These are phyloP conservation scores for Chalara sp. DNA, from an alignment of 2,329 filamentous ascomycete species.

Conservation along the genomic window DNA sequence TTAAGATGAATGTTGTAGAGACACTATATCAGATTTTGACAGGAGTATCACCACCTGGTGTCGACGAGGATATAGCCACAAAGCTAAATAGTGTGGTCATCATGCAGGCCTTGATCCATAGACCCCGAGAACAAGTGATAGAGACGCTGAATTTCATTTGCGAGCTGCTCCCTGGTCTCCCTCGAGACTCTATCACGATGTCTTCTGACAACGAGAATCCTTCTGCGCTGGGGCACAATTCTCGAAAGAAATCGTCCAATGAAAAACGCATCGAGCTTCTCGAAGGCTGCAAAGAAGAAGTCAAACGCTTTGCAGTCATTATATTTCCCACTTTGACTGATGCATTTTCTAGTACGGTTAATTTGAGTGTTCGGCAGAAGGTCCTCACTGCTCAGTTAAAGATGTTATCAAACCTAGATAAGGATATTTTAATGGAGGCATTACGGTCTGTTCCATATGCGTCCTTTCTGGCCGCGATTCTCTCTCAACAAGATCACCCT, in stretches of 20 bases:
- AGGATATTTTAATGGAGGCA: slow-evolving; percentile 75
- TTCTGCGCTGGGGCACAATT: slow-evolving; percentile 35
- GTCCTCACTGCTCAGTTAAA: slow-evolving; percentile 94
- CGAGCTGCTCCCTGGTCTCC: slow-evolving; percentile 77
- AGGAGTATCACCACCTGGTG: slow-evolving; percentile 82
- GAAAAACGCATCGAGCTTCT: slow-evolving; percentile 79
- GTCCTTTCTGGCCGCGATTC: slow-evolving; percentile 88
- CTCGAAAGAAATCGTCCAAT: slow-evolving; percentile 52
- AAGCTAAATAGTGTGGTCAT: slow-evolving; percentile 96
- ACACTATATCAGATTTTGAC: slow-evolving; percentile 96
- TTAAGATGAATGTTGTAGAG: slow-evolving; percentile 96
- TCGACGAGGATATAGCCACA: slow-evolving; percentile 67
- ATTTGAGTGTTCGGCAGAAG: slow-evolving; percentile 88
- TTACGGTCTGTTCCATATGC: slow-evolving; percentile 86
- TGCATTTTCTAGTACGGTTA: slow-evolving; percentile 96
- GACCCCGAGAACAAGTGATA: slow-evolving; percentile 90
- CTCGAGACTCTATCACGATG: slow-evolving; percentile 42
- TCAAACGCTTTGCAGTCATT: slow-evolving; percentile 88
- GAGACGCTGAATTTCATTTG: slow-evolving; percentile 97
- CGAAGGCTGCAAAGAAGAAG: slow-evolving; percentile 74
- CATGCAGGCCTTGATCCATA: slow-evolving; percentile 96
- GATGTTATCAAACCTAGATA: slow-evolving; percentile 94
- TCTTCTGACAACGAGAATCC: slow-evolving; percentile 33
- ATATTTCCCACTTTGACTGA: slow-evolving; percentile 92
- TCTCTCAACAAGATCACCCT: slow-evolving; percentile 91